Base-by-base conservation (phyloP, 441 rosid genomes). In the Viola pubescens region DNA sequence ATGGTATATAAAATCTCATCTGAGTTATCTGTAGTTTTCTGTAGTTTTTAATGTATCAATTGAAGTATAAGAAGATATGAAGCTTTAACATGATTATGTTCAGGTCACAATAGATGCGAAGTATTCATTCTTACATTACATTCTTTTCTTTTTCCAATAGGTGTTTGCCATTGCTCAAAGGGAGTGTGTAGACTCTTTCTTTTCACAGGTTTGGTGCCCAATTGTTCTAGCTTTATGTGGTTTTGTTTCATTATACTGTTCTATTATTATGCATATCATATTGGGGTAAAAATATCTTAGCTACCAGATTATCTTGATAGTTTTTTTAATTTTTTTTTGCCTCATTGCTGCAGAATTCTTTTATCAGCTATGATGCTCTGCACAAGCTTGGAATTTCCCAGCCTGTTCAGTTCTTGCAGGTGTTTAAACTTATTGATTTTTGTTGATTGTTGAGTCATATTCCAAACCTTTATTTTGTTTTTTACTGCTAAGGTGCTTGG, bases 371-470 rank as follows among this genome's bases (percentile, higher is more conserved):
- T 60, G 95, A 89, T 26, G 74, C 87, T 39, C 68, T 94, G 83
- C 83, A 77, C 65, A 94, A 90, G 60, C 96, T 94, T 70, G 97
- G 98, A 39, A 89, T 94, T 75, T 77, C 89, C 58, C 95, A 89
- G 74, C 89, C 96, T 61, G 75, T 84, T 54, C 97, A 84, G 79
- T 89, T 79, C 78, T 77, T 89, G 74, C 97, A 87, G 98, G 98
- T 89, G 81, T 68, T 39, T 69, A 48, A 45, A 11, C 6, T 73
- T 37, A 46, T 12, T 26, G 34, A 41, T 3, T 57, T 9, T 66
- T 57, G 59, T 52, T 66, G 64, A 50, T 69, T 46, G 52, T 67
- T 5, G 34, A 3, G 37, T 53, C 34, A 26, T 26, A 26, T 26
- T 26, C 34, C 34, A 1, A 26, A 26, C 0, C 34, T 26, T 26